phyloP scores from a whole-genome alignment of 305 asterid genomes.

The Nicotiana rustica region DNA sequence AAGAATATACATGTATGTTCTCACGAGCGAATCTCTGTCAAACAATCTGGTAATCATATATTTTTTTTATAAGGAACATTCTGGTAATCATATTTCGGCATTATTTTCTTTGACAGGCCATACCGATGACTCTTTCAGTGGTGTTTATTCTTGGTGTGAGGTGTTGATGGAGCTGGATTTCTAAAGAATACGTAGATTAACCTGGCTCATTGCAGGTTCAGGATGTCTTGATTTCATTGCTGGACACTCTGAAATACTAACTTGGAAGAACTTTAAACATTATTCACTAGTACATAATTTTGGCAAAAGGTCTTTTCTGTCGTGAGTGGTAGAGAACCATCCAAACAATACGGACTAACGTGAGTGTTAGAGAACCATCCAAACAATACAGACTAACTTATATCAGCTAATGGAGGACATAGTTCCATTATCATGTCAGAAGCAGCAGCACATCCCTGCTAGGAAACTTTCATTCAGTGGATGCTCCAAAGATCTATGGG shows the following conservation, averaged over 20 bases:
- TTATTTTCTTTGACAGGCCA: constrained; percentile 24
- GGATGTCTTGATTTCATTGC: constrained; percentile 27
- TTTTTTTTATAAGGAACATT: neutral
- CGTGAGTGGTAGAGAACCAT: neutral
- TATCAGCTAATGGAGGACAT: constrained; percentile 59
- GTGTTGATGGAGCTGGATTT: constrained; percentile 2
- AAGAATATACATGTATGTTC: neutral
- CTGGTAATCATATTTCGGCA: neutral
- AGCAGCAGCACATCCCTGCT: constrained; percentile 59
- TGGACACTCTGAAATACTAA: constrained; percentile 10
- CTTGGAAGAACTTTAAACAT: constrained; percentile 26
- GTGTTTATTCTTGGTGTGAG: constrained; percentile 23
- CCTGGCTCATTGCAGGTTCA: constrained; percentile 12
- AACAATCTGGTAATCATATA: neutral
- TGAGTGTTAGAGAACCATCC: neutral
- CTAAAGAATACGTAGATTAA: constrained; percentile 14
- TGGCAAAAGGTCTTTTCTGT: neutral
- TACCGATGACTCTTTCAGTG: neutral
- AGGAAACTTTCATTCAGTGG: constrained; percentile 53
- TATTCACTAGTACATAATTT: neutral
- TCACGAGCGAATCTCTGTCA: neutral
- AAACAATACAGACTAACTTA: constrained; percentile 21
- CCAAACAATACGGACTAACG: neutral
- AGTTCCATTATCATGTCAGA: constrained; percentile 60
- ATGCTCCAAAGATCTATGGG: constrained; percentile 75